Evolutionary conservation across 1,139 yeast genomes (phyloP).

Genomic region (Meyerozyma sp.): DNA sequence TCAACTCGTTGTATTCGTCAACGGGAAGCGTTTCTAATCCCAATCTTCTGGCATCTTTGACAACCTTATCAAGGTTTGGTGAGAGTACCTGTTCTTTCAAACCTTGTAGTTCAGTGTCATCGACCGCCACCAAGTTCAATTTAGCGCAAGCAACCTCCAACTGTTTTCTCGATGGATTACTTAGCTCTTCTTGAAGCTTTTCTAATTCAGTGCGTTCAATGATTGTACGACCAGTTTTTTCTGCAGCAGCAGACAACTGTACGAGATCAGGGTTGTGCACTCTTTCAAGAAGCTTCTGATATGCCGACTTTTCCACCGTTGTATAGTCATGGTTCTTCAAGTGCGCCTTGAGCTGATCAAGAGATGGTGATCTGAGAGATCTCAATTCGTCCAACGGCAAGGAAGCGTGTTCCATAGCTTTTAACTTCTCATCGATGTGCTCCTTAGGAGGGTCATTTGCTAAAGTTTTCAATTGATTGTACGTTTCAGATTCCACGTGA

Average conservation of each 20-base stretch:
- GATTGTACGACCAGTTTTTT: not conserved
- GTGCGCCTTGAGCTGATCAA: not conserved
- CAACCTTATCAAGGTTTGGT: not conserved
- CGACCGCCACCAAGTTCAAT: not conserved
- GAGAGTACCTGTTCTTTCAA: not conserved
- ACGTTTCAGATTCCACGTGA: not conserved
- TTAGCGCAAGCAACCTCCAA: not conserved
- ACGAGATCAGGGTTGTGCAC: conserved; percentile 25
- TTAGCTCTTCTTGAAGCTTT: not conserved
- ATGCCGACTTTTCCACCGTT: conserved; percentile 24
- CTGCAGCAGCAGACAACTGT: not conserved
- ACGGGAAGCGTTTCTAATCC: conserved; percentile 8
- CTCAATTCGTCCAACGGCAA: not conserved
- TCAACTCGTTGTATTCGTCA: conserved; percentile 9
- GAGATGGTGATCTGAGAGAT: not conserved
- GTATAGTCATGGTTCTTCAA: not conserved
- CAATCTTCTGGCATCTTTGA: not conserved
- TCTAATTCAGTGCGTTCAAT: not conserved
- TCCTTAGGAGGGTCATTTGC: not conserved
- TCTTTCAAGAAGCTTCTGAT: conserved; percentile 27
- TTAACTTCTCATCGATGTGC: not conserved
- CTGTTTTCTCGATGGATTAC: not conserved
- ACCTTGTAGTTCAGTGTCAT: not conserved
- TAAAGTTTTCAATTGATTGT: not conserved
- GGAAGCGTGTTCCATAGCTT: not conserved